Base-by-base conservation (phyloP, 345 rosid genomes). In the Eucalyptus brandiana region DNA sequence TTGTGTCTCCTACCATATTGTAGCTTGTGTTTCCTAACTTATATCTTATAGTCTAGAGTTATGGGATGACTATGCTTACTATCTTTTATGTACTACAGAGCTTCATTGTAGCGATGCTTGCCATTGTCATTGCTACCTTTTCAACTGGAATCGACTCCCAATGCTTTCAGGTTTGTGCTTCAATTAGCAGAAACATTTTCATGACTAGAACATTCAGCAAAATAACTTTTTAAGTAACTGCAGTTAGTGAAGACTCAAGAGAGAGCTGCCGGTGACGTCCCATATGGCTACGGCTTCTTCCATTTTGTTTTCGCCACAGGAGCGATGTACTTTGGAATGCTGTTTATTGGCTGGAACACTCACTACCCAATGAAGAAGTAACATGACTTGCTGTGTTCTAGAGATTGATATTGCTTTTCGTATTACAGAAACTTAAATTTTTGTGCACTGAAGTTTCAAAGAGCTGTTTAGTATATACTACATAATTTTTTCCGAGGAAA, bases 291-390 rank as follows among this genome's bases (percentile, higher is more conserved):
- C 86, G 99, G 99, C 19, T 97, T 97, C 96, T 97, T 97, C 93
- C 99, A 97, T 93, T 96, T 97, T 80, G 99, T 97, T 49, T 97
- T 97, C 37, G 99, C 99, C 88, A 97, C 99, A 3, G 99, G 99
- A 89, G 97, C 99, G 9, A 97, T 97, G 99, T 97, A 97, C 94
- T 95, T 97, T 9, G 98, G 97, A 37, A 97, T 97, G 99, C 92
- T 97, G 76, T 91, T 97, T 91, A 94, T 97, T 5, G 97, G 99
- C 86, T 97, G 99, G 99, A 97, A 97, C 89, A 95, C 96, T 89
- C 98, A 97, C 92, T 97, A 97, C 54, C 83, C 96, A 87, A 97
- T 97, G 89, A 93, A 91, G 92, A 97, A 94, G 99, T 95, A 94
- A 94, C 42, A 40, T 37, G 85, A 42, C 47, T 76, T 76, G 85